phyloP scores from a whole-genome alignment of 2,329 filamentous ascomycete genomes.

The Venturia aucupariae region DNA sequence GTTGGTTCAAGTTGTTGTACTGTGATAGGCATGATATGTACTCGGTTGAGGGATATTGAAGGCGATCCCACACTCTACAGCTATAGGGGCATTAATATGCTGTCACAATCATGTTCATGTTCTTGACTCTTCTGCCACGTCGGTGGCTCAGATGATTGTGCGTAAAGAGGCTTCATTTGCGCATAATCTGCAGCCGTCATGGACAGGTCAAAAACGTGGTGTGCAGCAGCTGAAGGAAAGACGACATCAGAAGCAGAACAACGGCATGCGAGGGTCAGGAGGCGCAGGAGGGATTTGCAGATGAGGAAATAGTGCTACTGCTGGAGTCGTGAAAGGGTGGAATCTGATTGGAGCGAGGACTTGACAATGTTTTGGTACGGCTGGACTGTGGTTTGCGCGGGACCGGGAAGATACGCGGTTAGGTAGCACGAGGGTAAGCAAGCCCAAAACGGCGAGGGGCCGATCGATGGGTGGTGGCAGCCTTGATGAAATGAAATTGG shows the following conservation, averaged over 20 bases:
- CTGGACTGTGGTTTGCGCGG: not conserved
- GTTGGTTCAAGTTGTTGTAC: too few species aligned
- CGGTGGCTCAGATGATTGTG: not conserved
- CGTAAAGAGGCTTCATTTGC: not conserved
- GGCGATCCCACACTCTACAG: not conserved
- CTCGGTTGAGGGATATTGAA: not conserved
- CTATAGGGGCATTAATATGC: not conserved
- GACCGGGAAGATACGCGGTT: not conserved
- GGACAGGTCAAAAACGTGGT: not conserved
- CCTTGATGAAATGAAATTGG: too few species aligned
- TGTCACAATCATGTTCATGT: not conserved
- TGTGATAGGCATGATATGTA: too few species aligned
- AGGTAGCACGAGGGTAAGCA: not conserved
- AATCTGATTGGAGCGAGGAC: not conserved
- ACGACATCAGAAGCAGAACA: not conserved
- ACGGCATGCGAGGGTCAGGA: not conserved
- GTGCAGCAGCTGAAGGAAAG: conserved; percentile 1
- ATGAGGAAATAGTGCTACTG: not conserved
- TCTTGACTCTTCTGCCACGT: not conserved
- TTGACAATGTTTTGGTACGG: not conserved
- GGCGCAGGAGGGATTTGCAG: not conserved
- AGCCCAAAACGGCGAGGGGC: not conserved
- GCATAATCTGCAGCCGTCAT: not conserved
- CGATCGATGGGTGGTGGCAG: too few species aligned
- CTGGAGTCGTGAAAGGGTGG: not conserved